phyloP scores from a whole-genome alignment of 2,329 filamentous ascomycete genomes.

The Fusarium sp. region DNA sequence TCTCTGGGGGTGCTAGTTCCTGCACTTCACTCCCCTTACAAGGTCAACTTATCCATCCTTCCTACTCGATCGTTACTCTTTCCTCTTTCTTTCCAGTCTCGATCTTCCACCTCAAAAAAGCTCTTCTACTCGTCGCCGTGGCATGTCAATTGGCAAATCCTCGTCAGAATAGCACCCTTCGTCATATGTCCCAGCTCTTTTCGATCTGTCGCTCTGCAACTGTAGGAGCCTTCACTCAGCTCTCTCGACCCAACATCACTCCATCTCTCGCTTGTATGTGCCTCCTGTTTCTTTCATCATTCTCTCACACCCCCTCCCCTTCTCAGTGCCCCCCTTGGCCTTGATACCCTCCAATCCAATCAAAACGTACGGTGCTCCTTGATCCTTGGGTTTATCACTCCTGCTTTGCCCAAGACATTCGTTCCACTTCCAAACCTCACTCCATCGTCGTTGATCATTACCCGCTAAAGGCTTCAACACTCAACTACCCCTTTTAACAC shows the following conservation, averaged over 20 bases:
- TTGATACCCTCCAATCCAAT: constrained; percentile 1
- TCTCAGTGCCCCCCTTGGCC: not conserved
- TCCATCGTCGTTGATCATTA: not conserved
- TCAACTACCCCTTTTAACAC: not conserved
- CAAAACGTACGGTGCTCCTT: constrained; percentile 13
- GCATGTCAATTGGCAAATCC: constrained; percentile 30
- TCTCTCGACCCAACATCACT: constrained; percentile 19
- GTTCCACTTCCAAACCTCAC: not conserved
- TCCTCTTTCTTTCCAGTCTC: constrained; percentile 11
- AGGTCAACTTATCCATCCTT: constrained; percentile 17
- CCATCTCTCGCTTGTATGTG: constrained; percentile 32
- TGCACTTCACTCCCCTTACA: constrained; percentile 27
- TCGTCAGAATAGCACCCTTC: constrained; percentile 16
- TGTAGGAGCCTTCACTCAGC: constrained; percentile 3
- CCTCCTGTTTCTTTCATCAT: constrained; percentile 20
- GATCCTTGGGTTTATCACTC: constrained; percentile 7
- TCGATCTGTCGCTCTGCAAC: constrained; percentile 11
- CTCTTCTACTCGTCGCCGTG: constrained; percentile 22
- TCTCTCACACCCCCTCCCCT: not conserved
- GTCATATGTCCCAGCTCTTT: constrained; percentile 25
- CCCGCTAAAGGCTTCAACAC: not conserved
- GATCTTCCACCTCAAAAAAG: constrained; percentile 12
- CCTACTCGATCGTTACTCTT: constrained; percentile 7
- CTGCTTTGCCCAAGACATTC: not conserved
- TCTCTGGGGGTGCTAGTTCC: constrained; percentile 32